These are phyloP conservation scores for Candida maltosa DNA, from an alignment of 805 yeast genomes.

Conservation along the genomic window DNA sequence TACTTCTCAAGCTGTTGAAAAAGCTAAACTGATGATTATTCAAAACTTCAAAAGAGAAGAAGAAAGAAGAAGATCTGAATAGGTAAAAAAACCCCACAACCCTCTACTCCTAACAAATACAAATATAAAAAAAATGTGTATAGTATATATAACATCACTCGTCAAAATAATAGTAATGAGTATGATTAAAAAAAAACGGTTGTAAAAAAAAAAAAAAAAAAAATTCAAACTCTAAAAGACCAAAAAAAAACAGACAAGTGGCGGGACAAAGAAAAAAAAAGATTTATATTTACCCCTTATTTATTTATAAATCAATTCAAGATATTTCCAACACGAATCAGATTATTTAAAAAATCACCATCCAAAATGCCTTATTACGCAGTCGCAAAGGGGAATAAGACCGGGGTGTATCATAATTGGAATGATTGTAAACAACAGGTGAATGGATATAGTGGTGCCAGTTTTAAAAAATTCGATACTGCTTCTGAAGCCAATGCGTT, in stretches of 20 bases:
- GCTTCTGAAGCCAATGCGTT: constrained; percentile 48
- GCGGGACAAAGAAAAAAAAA: no score
- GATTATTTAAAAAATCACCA: not conserved
- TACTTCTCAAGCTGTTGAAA: constrained; percentile 49
- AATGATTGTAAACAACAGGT: constrained; percentile 49
- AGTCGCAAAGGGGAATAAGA: constrained; percentile 30
- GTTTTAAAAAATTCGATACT: constrained; percentile 52
- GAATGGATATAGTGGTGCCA: constrained; percentile 53
- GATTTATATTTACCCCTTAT: no score
- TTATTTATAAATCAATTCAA: no score
- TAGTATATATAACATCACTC: no score
- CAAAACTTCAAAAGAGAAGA: constrained; percentile 59
- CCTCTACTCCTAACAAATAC: constrained; percentile 11
- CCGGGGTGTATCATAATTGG: constrained; percentile 66
- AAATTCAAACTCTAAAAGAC: no score
- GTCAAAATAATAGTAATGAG: not conserved
- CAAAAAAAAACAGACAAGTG: no score
- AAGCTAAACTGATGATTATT: constrained; percentile 55
- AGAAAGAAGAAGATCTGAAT: constrained; percentile 47
- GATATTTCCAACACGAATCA: not conserved
- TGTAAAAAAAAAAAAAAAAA: no score
- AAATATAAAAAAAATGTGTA: not conserved
- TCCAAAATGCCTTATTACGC: constrained; percentile 37
- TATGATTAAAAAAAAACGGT: no score
- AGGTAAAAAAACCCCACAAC: no score